These are phyloP conservation scores for Lactarius hatsudake DNA, from an alignment of 768 basidiomycete species.

Conservation along the genomic window DNA sequence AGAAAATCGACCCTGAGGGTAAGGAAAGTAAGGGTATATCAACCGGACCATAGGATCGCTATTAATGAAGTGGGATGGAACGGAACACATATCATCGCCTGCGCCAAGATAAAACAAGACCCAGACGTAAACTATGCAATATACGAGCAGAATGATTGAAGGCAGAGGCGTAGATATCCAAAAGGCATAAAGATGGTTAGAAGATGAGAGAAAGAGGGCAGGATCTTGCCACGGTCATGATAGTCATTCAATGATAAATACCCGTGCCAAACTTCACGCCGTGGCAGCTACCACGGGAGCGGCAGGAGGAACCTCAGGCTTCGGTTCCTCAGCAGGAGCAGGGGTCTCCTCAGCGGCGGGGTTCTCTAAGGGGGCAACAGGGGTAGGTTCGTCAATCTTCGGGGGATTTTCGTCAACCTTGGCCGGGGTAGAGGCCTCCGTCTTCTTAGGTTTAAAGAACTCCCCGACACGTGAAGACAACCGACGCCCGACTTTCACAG, in stretches of 20 bases:
- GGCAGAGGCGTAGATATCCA: constrained; percentile 35
- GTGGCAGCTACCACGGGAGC: constrained; percentile 74
- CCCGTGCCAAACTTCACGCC: constrained; percentile 59
- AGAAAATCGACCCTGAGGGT: constrained; percentile 52
- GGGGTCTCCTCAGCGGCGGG: constrained; percentile 38
- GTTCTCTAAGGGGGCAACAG: constrained; percentile 82
- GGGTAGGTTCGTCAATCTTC: constrained; percentile 78
- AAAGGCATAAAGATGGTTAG: constrained; percentile 34
- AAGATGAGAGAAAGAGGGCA: constrained; percentile 28
- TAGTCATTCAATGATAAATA: constrained; percentile 37
- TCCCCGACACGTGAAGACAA: constrained; percentile 80
- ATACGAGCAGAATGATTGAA: constrained; percentile 29
- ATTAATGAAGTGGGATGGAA: constrained; percentile 63
- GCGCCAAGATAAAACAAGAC: constrained; percentile 52
- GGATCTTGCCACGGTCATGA: constrained; percentile 29
- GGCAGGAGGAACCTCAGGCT: constrained; percentile 47
- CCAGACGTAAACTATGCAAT: constrained; percentile 50
- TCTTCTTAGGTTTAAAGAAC: constrained; percentile 76
- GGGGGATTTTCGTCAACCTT: constrained; percentile 91
- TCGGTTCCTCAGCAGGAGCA: constrained; percentile 33
- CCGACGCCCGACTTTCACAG: constrained; percentile 71
- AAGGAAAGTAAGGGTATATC: constrained; percentile 44
- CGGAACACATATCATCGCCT: constrained; percentile 55
- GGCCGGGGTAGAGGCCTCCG: constrained; percentile 51
- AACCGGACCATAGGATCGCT: constrained; percentile 50